A percentile compares a stretch with the other conserved stretches of the same genome.
Conservation (phyloP, 192 early-diverging fungal genomes). For the Coemansia sp. region DNA sequence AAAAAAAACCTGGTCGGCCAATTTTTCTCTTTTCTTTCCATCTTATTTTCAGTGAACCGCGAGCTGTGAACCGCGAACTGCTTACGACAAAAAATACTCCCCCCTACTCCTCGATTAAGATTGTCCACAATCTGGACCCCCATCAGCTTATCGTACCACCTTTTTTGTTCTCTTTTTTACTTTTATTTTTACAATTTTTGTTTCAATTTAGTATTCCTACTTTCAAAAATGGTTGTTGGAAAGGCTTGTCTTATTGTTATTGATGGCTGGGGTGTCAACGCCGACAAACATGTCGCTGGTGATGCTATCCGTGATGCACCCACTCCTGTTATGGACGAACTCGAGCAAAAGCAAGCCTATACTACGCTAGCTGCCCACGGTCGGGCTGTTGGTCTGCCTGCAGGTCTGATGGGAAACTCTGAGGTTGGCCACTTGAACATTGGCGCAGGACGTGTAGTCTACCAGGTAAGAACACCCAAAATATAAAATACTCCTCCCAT, state of each 20-base stretch:
- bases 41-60: not conserved
- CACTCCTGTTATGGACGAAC: conserved; percentile 89
- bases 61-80: not conserved
- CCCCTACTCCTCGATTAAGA: not conserved
- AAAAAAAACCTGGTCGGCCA: not conserved
- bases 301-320: conserved; percentile 93
- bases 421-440: conserved; percentile 99
- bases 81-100: not conserved
- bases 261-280: conserved; percentile 97
- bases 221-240: conserved; percentile 44
- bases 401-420: conserved; percentile 99
- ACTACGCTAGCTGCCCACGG: conserved; percentile 92
- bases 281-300: conserved; percentile 68
- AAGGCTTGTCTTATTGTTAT: conserved; percentile 92
- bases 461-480: conserved; percentile 66
- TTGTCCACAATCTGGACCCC: not conserved
- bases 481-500: not conserved
- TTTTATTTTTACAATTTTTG: not conserved
- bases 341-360: conserved; percentile 77
- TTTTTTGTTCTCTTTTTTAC: not conserved
- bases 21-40: not conserved
- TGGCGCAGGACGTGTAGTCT: conserved; percentile 98
- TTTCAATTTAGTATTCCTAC: not conserved
- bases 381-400: conserved; percentile 92
- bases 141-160: conserved; percentile 5